Percentiles rank a stretch among this genome's conserved stretches.
phyloP scores from a whole-genome alignment of 805 yeast genomes.

The Cyberlindnera euphorbiae region DNA sequence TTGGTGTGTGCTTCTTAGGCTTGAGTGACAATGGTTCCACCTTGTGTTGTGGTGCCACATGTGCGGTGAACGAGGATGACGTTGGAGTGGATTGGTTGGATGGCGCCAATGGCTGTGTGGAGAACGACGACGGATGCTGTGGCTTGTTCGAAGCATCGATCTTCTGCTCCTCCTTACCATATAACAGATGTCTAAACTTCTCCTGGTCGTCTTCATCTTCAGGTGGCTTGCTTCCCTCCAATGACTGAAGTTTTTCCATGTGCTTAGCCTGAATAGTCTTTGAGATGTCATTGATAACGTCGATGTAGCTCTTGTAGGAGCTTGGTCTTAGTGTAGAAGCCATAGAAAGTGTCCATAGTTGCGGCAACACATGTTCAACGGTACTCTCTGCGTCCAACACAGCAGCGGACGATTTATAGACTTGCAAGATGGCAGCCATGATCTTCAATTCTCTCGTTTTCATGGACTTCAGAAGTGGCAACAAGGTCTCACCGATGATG shows the following conservation, averaged over 20 bases:
- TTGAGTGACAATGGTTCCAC: slow-evolving; percentile 19
- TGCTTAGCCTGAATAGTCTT: slow-evolving; percentile 41
- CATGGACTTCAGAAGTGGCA: slow-evolving; percentile 74
- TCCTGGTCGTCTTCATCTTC: slow-evolving; percentile 23
- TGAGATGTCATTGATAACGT: slow-evolving; percentile 37
- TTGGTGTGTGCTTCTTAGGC: slow-evolving; percentile 10
- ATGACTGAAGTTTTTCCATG: slow-evolving; percentile 26
- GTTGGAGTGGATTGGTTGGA: slow-evolving; percentile 1
- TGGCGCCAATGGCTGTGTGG: slow-evolving; percentile 21
- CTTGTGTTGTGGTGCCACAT: slow-evolving; percentile 11
- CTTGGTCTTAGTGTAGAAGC: slow-evolving; percentile 37
- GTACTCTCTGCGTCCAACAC: slow-evolving; percentile 45
- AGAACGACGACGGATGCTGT: slow-evolving; percentile 4
- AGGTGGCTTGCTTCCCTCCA: slow-evolving; percentile 23
- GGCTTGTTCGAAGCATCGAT: slow-evolving; percentile 7
- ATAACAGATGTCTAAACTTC: slow-evolving; percentile 17
- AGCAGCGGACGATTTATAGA: slow-evolving; percentile 33
- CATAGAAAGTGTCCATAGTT: slow-evolving; percentile 45
- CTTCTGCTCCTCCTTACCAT: slow-evolving; percentile 14
- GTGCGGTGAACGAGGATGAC: slow-evolving; percentile 2
- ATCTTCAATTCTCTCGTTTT: slow-evolving; percentile 73
- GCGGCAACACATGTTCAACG: slow-evolving; percentile 52
- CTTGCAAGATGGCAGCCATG: slow-evolving; percentile 42
- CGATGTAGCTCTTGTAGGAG: slow-evolving; percentile 38
- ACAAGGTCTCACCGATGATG: slow-evolving; percentile 66